Evolutionary conservation across 257 asterid species (phyloP), one percentile per base, ranked within the genome.

Genomic region (Parsonsia alboflavescens): DNA sequence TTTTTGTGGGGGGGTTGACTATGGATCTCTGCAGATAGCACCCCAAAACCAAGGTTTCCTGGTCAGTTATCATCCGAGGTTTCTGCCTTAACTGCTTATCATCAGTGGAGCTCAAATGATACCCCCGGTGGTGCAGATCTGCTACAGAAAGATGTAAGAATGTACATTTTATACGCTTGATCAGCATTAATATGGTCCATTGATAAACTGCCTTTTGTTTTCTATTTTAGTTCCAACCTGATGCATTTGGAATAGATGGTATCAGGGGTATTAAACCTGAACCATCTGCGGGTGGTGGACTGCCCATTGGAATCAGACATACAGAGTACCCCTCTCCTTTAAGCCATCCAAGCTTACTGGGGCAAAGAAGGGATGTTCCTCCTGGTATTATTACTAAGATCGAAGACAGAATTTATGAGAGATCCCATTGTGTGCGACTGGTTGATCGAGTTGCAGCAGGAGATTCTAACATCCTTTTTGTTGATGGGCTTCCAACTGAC

Each of bases 401-500:
- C 54, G 80, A 84, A 28, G 92, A 84, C 15, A 82, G 71, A 45
- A 73, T 77, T 73, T 83, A 83, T 63, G 89, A 85, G 46, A 83
- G 85, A 70, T 86, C 89, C 53, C 80, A 48, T 77, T 85, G 92
- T 70, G 33, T 80, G 75, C 81, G 85, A 78, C 80, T 81, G 85
- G 59, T 75, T 63, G 82, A 80, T 75, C 83, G 87, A 42, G 82
- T 22, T 79, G 63, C 85, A 57, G 82, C 45, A 17, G 82, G 72
- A 56, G 91, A 86, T 42, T 89, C 97, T 10, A 89, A 89, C 78
- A 67, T 90, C 81, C 84, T 89, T 70, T 89, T 90, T 67, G 89
- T 90, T 71, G 93, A 90, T 65, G 93, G 91, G 75, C 95, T 90
- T 82, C 97, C 96, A 53, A 89, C 88, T 48, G 95, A 89, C 77